Evolutionary conservation across 1,284 basidiomycete genomes (phyloP), one percentile per base, ranked within the genome.

Genomic region (Melampsora medusae): DNA sequence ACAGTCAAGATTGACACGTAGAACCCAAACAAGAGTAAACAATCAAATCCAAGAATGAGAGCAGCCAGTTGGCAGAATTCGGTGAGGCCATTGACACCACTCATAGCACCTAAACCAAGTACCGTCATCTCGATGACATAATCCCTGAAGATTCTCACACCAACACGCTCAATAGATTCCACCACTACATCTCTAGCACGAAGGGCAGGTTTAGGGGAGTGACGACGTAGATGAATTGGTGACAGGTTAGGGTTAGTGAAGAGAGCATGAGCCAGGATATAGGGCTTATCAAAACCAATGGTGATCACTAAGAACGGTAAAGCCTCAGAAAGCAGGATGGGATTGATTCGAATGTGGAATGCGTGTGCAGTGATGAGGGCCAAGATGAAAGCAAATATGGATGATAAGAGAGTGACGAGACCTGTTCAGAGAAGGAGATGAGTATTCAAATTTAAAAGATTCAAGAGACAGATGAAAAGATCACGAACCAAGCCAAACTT

Each of bases 291-390:
- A 82, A 98, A 99, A 16, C 96, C 96, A 76, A 99, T 90, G 0
- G 93, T 96, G 83, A 97, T 97, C 60, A 99, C 95, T 50, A 99
- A 87, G 89, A 99, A 99, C 0, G 96, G 96, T 1, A 99, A 87
- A 0, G 96, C 95, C 83, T 99, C 97, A 17, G 92, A 94, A 46
- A 99, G 86, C 19, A 91, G 90, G 76, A 99, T 90, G 1, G 93
- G 93, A 83, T 99, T 94, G 80, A 99, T 90, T 7, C 90, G 90
- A 73, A 99, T 92, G 79, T 88, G 87, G 77, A 97, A 86, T 64
- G 90, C 87, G 83, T 92, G 90, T 2, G 94, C 93, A 42, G 92
- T 86, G 19, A 95, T 90, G 3, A 98, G 88, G 19, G 93, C 88
- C 75, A 95, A 86, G 70, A 99, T 87, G 84, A 98, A 91, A 0